Percentiles rank a stretch among this genome's conserved stretches.
These are phyloP conservation scores for Vicia sativa DNA, from an alignment of 306 rosid genomes.

Conservation along the genomic window DNA sequence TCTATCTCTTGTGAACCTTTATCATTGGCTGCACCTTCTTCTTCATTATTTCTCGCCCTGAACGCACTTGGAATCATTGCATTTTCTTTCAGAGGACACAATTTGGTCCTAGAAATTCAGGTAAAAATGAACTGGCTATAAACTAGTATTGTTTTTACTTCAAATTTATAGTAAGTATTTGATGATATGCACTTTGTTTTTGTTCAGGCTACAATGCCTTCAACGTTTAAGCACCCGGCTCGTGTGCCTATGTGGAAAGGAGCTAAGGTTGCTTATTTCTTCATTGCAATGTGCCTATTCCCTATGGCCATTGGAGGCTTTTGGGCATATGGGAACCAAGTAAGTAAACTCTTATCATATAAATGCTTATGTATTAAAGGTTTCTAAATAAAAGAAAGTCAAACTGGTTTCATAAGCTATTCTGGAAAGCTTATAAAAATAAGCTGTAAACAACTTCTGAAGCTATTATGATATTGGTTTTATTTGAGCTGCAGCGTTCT, in stretches of 20 bases:
- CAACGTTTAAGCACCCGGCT: constrained; percentile 98
- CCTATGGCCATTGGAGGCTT: constrained; percentile 96
- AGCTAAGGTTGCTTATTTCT: constrained; percentile 95
- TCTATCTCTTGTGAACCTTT: constrained; percentile 82
- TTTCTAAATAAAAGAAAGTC: no score
- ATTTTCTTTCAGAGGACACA: constrained; percentile 97
- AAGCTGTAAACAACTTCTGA: not conserved
- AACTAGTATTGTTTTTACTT: constrained; percentile 12
- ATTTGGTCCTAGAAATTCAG: constrained; percentile 88
- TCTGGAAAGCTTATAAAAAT: no score
- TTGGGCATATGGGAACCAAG: constrained; percentile 97
- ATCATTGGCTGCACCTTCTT: constrained; percentile 55
- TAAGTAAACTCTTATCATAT: constrained; percentile 64
- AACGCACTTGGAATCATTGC: constrained; percentile 96
- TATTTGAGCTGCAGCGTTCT: not conserved
- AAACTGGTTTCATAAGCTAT: no score
- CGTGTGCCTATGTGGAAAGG: constrained; percentile 99
- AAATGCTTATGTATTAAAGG: no score
- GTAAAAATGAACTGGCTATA: constrained; percentile 38
- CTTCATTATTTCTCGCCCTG: constrained; percentile 74
- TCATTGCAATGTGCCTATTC: constrained; percentile 93
- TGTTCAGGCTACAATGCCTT: constrained; percentile 93
- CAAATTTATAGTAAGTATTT: not conserved
- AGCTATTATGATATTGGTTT: not conserved
- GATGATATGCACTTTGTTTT: constrained; percentile 21